phyloP scores from a whole-genome alignment of 768 basidiomycete genomes.

The Mycena amicta region DNA sequence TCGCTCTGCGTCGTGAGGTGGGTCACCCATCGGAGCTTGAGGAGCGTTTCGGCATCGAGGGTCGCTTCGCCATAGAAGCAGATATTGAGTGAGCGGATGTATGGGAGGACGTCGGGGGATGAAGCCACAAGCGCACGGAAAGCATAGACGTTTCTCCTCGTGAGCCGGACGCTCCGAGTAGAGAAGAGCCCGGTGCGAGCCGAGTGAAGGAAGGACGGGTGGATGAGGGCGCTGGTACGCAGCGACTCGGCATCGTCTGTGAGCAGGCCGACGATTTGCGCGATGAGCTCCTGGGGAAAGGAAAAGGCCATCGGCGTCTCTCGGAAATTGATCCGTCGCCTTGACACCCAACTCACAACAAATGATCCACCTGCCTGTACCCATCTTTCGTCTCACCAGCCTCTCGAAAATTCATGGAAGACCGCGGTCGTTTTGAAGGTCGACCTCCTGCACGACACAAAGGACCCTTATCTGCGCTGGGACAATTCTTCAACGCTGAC shows the following conservation, averaged over 20 bases:
- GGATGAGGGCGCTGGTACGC: conserved; percentile 10
- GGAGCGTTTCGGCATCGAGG: not conserved
- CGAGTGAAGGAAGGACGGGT: conserved; percentile 4
- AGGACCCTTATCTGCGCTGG: too few relatives aligned
- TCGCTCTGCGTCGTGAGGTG: not conserved
- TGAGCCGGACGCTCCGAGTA: conserved; percentile 11
- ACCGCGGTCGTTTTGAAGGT: too few relatives aligned
- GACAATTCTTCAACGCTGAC: too few relatives aligned
- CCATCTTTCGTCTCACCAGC: too few relatives aligned
- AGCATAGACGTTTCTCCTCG: conserved; percentile 6
- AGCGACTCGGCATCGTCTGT: not conserved
- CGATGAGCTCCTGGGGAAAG: conserved; percentile 19
- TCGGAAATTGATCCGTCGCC: too few relatives aligned
- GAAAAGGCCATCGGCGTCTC: too few relatives aligned
- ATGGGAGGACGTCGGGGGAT: conserved; percentile 4
- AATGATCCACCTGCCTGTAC: too few relatives aligned
- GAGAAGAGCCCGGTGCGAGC: conserved; percentile 10
- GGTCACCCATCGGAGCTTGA: not conserved
- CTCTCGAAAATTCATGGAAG: too few relatives aligned
- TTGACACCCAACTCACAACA: too few relatives aligned
- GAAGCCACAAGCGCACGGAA: conserved; percentile 10
- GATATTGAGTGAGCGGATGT: conserved; percentile 2
- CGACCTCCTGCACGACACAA: too few relatives aligned
- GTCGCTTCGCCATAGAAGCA: not conserved
- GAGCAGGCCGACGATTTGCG: conserved; percentile 10